Base-by-base conservation (phyloP, 306 rosid species). In the Vigna trinervia region DNA sequence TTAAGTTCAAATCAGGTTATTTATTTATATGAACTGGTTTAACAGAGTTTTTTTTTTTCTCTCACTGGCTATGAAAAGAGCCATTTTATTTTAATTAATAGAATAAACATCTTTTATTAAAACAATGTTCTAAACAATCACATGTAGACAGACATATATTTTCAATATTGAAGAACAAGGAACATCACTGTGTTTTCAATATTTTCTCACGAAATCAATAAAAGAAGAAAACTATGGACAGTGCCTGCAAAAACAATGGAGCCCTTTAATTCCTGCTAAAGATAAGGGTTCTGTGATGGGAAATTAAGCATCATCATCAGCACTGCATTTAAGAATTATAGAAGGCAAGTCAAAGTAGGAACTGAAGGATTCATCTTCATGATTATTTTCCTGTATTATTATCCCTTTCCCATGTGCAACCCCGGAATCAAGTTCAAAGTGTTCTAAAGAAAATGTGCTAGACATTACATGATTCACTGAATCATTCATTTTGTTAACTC, bases 291-390 rank as follows among this genome's bases (percentile, higher is more conserved):
- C 15, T 47, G 61, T 77, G 8, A 84, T 83, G 0, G 87, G 91
- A 8, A 89, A 81, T 74, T 82, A 76, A 2, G 86, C 88, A 28
- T 80, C 92, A n/a, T 84, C 81, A 3, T 84, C 79, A 3, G 14
- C 80, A 34, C 57, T 78, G 17, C 75, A 78, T 76, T 87, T 68
- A 47, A 92, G 70, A 26, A 89, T 32, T 70, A 83, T 88, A 83
- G 86, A 57, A 12, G 98, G 96, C 30, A 94, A 83, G 64, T 94
- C 98, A 53, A 89, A 94, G 84, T 89, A 91, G 56, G 86, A 92
- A 78, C 81, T 82, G 14, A 11, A n/a, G 12, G 93, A 78, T 46
- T 89, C 86, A 0, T 86, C 97, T 38, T 84, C 96, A 6, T 57
- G 26, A 14, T 59, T 20, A 14, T 63, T 19, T n/a, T 88, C 86